Percentiles rank a stretch among this genome's conserved stretches.
phyloP scores from a whole-genome alignment of 768 basidiomycete species.

The Lactarius deliciosus region DNA sequence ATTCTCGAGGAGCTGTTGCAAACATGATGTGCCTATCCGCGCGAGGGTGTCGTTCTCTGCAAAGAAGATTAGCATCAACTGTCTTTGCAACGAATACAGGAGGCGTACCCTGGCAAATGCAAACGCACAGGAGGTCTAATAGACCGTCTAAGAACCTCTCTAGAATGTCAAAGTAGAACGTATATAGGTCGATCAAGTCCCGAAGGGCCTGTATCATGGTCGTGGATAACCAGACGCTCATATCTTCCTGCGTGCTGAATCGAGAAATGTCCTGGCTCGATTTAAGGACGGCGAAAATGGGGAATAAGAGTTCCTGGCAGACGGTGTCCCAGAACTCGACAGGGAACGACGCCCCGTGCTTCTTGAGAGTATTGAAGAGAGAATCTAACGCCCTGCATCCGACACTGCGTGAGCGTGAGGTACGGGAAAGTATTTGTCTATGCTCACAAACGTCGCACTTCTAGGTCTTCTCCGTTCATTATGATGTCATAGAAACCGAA shows the following conservation, averaged over 20 bases:
- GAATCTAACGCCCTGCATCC: constrained; percentile 86
- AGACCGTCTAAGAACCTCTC: constrained; percentile 92
- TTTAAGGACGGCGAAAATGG: constrained; percentile 94
- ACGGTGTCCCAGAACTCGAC: constrained; percentile 98
- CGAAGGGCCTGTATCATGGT: constrained; percentile 98
- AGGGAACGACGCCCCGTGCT: constrained; percentile 79
- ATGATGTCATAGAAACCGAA: constrained; percentile 99
- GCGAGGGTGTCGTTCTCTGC: constrained; percentile 97
- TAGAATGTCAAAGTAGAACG: constrained; percentile 89
- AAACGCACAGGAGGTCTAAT: constrained; percentile 88
- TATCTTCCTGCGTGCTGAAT: constrained; percentile 95
- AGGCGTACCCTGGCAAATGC: constrained; percentile 92
- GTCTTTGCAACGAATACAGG: neutral
- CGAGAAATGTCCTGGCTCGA: constrained; percentile 90
- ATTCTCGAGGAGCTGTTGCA: constrained; percentile 92
- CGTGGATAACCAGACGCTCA: constrained; percentile 99
- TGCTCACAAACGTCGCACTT: constrained; percentile 91
- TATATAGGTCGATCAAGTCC: constrained; percentile 93
- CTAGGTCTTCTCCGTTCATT: constrained; percentile 98
- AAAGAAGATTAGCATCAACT: constrained; percentile 13
- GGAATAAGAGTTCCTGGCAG: constrained; percentile 94
- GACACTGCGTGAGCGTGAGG: constrained; percentile 10
- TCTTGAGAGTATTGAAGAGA: constrained; percentile 90
- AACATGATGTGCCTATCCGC: constrained; percentile 94
- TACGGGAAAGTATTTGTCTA: neutral